A percentile compares a stretch with the other conserved stretches of the same genome.
Evolutionary conservation across 179 eudicot species (phyloP).

Genomic region (Sideroxylon spinosum): DNA sequence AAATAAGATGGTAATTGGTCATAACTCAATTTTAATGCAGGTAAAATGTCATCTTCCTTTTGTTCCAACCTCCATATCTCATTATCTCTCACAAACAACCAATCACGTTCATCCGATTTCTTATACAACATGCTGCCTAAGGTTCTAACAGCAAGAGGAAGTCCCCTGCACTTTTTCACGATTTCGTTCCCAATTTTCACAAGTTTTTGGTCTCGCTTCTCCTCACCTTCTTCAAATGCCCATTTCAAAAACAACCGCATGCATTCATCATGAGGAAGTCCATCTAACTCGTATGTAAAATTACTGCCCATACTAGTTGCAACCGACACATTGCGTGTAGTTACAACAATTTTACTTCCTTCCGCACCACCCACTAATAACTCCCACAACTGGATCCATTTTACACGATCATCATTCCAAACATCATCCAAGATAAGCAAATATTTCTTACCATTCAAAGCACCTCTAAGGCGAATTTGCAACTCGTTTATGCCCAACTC

Average conservation of each 20-base stretch:
- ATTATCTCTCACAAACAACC: conserved; percentile 20
- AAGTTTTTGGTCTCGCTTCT: conserved; percentile 16
- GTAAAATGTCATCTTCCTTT: neutral
- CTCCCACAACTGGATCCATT: no score
- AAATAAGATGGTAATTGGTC: conserved; percentile 24
- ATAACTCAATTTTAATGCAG: conserved; percentile 23
- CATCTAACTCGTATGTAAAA: neutral
- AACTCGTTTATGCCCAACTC: no score
- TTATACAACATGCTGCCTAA: conserved; percentile 19
- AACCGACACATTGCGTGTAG: no score
- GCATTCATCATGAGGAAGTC: conserved; percentile 17
- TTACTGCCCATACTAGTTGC: conserved; percentile 10
- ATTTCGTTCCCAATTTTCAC: conserved; percentile 22
- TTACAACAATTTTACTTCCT: no score
- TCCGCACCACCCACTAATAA: no score
- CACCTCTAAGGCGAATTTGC: no score
- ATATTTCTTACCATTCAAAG: no score
- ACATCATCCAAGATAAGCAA: no score
- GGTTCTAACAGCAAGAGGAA: conserved; percentile 28
- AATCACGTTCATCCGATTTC: conserved; percentile 22
- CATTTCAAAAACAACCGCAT: conserved; percentile 19
- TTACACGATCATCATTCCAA: no score
- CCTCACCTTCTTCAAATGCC: conserved; percentile 18
- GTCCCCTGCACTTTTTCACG: conserved; percentile 24
- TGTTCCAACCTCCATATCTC: conserved; percentile 17